phyloP scores from a whole-genome alignment of 176 grass and related monocot species.

The maize (Zea mays) region Zm-B73-REFERENCE-NAM-5.0 NC_050098.1:228062001-228062500 shows the following conservation, averaged over 20 bases:
- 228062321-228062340: background rate
- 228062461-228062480: conserved; percentile 82
- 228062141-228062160: background rate
- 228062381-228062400: conserved; percentile 51
- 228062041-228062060: conserved; percentile 2
- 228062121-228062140: background rate
- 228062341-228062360: background rate
- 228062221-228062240: background rate
- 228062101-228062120: background rate
- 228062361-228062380: conserved; percentile 23
- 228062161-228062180: background rate
- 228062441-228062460: conserved; percentile 90
- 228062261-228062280: background rate
- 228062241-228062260: background rate
- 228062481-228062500: conserved; percentile 73
- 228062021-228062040: background rate
- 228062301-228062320: background rate
- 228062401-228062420: conserved; percentile 95
- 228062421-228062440: conserved; percentile 66
- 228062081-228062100: background rate
- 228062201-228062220: background rate
- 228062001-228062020: background rate
- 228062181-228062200: background rate
- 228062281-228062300: background rate
- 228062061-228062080: background rate